Base-by-base conservation (phyloP, 192 early-diverging fungal genomes). In the Ambispora gerdemannii region DNA sequence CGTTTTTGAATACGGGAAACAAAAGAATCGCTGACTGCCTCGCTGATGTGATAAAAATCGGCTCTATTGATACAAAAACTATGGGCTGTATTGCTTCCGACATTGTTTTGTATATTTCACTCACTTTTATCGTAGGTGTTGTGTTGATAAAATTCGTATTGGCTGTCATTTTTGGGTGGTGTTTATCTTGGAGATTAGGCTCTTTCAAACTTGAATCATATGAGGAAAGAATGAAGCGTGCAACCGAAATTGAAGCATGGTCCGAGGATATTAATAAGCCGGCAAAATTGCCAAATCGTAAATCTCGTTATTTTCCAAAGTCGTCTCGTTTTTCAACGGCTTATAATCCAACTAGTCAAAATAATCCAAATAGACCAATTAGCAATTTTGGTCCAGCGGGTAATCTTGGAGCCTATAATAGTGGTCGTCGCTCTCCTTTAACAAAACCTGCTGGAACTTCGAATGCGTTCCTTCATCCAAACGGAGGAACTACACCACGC, bases 121-220 rank as follows among this genome's bases (percentile, higher is more conserved):
- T 94, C 61, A 79, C 86, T 22, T 79, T 91, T 50, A 86, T 88
- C 62, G 68, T 89, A 50, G 87, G 82, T 25, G 82, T 84, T 15
- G 84, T 90, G 53, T 73, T 87, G 28, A 82, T 85, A 62, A 89
- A 87, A 74, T 95, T 95, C 70, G 74, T 82, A 67, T 78, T 91
- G 70, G 92, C 93, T 0, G 76, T 94, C 28, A 76, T 86, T 35
- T 95, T 93, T 80, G 86, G 86, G 30, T 95, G 93, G 93, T 84
- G 91, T 76, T 77, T 93, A 68, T 86, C 87, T 27, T 81, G 87
- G 72, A 75, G 84, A 33, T 79, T 96, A n/a, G 94, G 94, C 11
- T 83, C 85, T 74, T 85, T 95, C 34, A 80, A 81, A 22, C 73
- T 81, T 67, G 77, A 85, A 36, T 81, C 86, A 33, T 88, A 89